Conservation (phyloP, 768 basidiomycete genomes). For the Pleurotus citrinopileatus region DNA sequence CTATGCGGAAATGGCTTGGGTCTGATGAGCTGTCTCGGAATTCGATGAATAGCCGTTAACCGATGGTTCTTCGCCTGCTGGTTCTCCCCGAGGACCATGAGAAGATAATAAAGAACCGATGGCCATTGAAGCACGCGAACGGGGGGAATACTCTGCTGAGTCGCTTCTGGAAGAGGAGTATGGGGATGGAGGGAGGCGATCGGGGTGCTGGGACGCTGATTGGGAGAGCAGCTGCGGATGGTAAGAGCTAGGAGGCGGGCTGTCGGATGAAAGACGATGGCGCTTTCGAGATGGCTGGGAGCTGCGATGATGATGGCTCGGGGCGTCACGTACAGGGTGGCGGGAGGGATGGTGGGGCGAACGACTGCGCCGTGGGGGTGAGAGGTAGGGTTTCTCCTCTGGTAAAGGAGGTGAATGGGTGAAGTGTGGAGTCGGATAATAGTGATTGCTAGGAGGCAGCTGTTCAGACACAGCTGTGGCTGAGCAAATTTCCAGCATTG, state of each 20-base stretch:
- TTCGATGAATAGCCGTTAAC: slow-evolving; percentile 1
- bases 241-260: slow-evolving; percentile 30
- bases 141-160: slow-evolving; percentile 67
- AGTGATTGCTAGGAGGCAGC: slow-evolving; percentile 25
- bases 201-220: slow-evolving; percentile 33
- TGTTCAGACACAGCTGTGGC: slow-evolving; percentile 24
- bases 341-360: slow-evolving; percentile 34
- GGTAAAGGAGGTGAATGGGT: slow-evolving; percentile 30
- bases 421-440: slow-evolving; percentile 36
- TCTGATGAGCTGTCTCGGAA: slow-evolving; percentile 3
- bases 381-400: slow-evolving; percentile 30
- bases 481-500: slow-evolving; percentile 63
- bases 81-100: slow-evolving; percentile 36
- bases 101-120: slow-evolving; percentile 69
- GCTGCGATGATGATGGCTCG: slow-evolving; percentile 26
- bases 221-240: slow-evolving; percentile 31
- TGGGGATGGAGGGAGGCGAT: slow-evolving; percentile 68
- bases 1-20: slow-evolving; percentile 1
- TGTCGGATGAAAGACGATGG: slow-evolving; percentile 56
- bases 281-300: slow-evolving; percentile 52
- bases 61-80: slow-evolving; percentile 27
- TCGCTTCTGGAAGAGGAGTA: slow-evolving; percentile 71
- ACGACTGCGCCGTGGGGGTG: slow-evolving; percentile 33
- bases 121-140: slow-evolving; percentile 73
- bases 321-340: slow-evolving; percentile 30